A percentile compares a stretch with the other conserved stretches of the same genome.
These are phyloP conservation scores for Clavulina sp. DNA, from an alignment of 768 basidiomycete species.

Conservation along the genomic window DNA sequence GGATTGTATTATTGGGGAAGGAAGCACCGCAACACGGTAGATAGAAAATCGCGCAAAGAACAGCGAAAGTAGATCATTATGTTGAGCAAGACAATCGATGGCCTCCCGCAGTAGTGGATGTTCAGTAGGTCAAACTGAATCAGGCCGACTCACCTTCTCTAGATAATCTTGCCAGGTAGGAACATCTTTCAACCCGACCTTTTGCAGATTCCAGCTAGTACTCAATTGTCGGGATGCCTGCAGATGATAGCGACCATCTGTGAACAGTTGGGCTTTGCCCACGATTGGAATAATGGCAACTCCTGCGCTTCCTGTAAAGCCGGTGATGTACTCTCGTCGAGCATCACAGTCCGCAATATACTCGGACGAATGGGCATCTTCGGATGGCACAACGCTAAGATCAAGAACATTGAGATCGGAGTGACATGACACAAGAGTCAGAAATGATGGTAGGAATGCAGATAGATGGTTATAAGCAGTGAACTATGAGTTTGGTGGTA, in stretches of 20 bases:
- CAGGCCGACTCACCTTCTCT: constrained; percentile 49
- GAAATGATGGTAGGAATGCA: not conserved
- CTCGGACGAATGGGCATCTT: constrained; percentile 87
- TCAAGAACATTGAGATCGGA: not conserved
- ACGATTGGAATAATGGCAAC: constrained; percentile 49
- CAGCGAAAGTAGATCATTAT: too few relatives aligned
- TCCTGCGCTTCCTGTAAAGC: constrained; percentile 91
- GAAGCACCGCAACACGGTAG: too few relatives aligned
- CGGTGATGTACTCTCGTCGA: constrained; percentile 75
- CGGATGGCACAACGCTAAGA: constrained; percentile 61
- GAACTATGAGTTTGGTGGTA: not conserved
- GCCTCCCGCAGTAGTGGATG: too few relatives aligned
- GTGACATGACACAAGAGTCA: too few relatives aligned
- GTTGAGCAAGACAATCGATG: too few relatives aligned
- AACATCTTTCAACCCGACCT: constrained; percentile 74
- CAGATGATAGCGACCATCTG: constrained; percentile 88
- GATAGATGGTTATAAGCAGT: not conserved
- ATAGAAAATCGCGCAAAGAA: too few relatives aligned
- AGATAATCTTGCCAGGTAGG: constrained; percentile 85
- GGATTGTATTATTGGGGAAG: too few relatives aligned
- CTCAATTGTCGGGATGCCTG: constrained; percentile 81
- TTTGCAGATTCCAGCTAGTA: constrained; percentile 89
- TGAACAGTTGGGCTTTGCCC: constrained; percentile 70
- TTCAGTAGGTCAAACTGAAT: too few relatives aligned
- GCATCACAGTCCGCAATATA: constrained; percentile 74